These are phyloP conservation scores for Halophytophthora batemanensis DNA, from an alignment of 352 stramenopile genomes.

Conservation along the genomic window DNA sequence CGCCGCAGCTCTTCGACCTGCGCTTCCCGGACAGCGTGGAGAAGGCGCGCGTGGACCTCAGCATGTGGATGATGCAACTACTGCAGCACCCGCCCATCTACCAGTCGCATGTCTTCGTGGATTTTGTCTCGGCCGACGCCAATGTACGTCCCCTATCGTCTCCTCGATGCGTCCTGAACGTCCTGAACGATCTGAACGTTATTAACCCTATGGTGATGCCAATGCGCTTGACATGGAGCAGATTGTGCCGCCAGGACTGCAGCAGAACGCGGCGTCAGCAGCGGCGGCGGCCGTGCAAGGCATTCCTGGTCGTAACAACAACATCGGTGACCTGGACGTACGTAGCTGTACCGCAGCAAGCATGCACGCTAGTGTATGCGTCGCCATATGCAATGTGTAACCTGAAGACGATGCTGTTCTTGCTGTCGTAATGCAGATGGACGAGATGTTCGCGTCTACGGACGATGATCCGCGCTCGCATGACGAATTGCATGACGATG, in stretches of 20 bases:
- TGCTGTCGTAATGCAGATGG: slow-evolving; percentile 43
- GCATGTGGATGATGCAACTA: slow-evolving; percentile 81
- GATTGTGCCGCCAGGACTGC: slow-evolving; percentile 45
- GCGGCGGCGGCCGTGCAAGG: slow-evolving; percentile 4
- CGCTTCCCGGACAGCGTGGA: slow-evolving; percentile 67
- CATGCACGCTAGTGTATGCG: no score
- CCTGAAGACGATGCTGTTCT: neutral
- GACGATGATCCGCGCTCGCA: slow-evolving; percentile 55
- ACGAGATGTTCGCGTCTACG: slow-evolving; percentile 70
- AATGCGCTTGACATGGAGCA: no score
- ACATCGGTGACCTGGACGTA: slow-evolving; percentile 82
- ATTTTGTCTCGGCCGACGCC: slow-evolving; percentile 78
- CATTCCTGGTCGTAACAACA: slow-evolving; percentile 21
- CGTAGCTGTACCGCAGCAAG: neutral
- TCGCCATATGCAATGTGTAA: no score
- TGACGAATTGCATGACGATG: slow-evolving; percentile 51
- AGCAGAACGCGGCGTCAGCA: slow-evolving; percentile 20
- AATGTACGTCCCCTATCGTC: slow-evolving; percentile 58
- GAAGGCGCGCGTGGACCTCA: slow-evolving; percentile 67
- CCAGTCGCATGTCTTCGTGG: slow-evolving; percentile 79
- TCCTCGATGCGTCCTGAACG: no score
- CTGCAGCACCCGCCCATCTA: slow-evolving; percentile 76
- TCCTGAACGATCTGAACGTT: no score
- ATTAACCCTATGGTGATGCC: no score
- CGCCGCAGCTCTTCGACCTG: slow-evolving; percentile 50